A percentile compares a stretch with the other conserved stretches of the same genome.
Evolutionary conservation across 106 monocot genomes (phyloP).

Genomic region (Dioscorea dumetorum): DNA sequence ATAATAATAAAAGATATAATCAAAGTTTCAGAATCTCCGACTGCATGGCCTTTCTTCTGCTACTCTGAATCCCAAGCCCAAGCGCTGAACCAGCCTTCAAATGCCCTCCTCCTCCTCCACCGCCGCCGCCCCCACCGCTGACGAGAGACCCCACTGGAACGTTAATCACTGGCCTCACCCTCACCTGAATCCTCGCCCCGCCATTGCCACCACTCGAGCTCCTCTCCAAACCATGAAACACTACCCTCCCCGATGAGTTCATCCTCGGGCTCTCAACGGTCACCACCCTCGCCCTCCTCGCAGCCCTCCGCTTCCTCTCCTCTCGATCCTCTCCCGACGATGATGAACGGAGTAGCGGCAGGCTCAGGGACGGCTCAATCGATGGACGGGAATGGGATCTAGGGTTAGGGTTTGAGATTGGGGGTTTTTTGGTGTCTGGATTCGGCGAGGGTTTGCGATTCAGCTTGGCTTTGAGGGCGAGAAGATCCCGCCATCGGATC

Average conservation of each 20-base stretch:
- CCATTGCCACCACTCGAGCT: slow-evolving; percentile 48
- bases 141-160: slow-evolving; percentile 39
- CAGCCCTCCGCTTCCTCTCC: slow-evolving; percentile 14
- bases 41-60: too few species aligned
- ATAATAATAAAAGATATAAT: too few species aligned
- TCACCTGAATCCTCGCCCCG: slow-evolving; percentile 8
- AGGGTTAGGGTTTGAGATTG: slow-evolving; percentile 10
- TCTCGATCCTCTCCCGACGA: slow-evolving; percentile 57
- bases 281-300: slow-evolving; percentile 2
- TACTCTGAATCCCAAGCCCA: too few species aligned
- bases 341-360: slow-evolving; percentile 69
- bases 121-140: too few species aligned
- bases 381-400: slow-evolving; percentile 29
- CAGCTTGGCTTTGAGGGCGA: slow-evolving; percentile 19
- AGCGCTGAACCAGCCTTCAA: too few species aligned
- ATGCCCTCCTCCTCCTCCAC: too few species aligned
- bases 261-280: slow-evolving; percentile 78
- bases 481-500: slow-evolving; percentile 58
- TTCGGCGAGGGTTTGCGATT: neutral
- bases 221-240: slow-evolving; percentile 64
- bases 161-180: slow-evolving; percentile 49
- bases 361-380: slow-evolving; percentile 30
- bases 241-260: slow-evolving; percentile 73
- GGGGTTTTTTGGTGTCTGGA: slow-evolving; percentile 31
- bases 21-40: too few species aligned